Evolutionary conservation across 169 alveolate genomes (phyloP).

Genomic region (Cryptosporidium tyzzeri): DNA sequence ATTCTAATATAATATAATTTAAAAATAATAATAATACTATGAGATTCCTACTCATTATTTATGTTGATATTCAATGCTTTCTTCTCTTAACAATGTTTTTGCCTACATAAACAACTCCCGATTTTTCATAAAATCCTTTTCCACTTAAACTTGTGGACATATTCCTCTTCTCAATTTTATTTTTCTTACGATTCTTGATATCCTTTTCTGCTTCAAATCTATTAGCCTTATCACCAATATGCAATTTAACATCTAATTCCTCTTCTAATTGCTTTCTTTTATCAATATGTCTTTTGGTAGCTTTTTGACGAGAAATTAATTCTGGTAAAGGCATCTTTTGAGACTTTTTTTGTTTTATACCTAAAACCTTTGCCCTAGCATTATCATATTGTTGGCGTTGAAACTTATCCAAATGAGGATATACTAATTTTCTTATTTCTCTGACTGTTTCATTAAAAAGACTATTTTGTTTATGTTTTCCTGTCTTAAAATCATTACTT

Average conservation of each 20-base stretch:
- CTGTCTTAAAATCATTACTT: background rate
- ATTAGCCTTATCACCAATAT: constrained; percentile 51
- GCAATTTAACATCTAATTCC: constrained; percentile 28
- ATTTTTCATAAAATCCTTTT: constrained; percentile 50
- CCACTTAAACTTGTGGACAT: constrained; percentile 48
- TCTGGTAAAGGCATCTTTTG: constrained; percentile 76
- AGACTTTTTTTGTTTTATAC: constrained; percentile 45
- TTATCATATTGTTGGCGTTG: constrained; percentile 68
- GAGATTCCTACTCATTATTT: background rate
- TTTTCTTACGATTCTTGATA: background rate
- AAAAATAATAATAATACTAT: background rate
- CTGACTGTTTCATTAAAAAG: constrained; percentile 63
- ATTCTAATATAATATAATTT: background rate
- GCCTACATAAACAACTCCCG: constrained; percentile 68
- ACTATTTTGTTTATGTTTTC: background rate
- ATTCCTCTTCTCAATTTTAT: constrained; percentile 26
- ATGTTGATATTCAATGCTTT: background rate
- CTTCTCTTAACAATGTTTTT: constrained; percentile 21
- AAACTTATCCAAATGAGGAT: constrained; percentile 74
- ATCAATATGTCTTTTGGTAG: constrained; percentile 69
- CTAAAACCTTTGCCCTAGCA: constrained; percentile 57
- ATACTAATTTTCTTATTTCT: constrained; percentile 63
- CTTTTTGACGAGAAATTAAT: constrained; percentile 51
- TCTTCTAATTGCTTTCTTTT: constrained; percentile 40
- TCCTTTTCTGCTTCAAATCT: constrained; percentile 52